Percentiles rank a stretch among this genome's conserved stretches.
Conservation (phyloP, 148 eudicot genomes). For the Rhododendron mucronatum region DNA sequence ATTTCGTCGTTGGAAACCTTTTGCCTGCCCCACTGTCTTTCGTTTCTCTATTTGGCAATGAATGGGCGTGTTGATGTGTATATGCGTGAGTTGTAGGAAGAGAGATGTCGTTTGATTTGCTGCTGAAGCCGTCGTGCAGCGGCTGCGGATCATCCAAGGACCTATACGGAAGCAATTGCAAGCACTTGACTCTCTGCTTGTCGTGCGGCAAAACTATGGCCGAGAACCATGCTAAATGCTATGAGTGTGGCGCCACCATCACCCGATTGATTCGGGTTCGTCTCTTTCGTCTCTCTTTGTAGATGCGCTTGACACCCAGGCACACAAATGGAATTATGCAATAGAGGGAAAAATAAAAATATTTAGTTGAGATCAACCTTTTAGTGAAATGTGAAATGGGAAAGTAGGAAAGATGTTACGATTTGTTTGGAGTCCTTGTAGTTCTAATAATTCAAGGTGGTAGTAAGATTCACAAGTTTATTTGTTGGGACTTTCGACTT, state of each 20-base stretch:
- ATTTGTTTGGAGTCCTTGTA: background rate
- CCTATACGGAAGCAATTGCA: constrained; percentile 84
- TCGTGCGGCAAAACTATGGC: constrained; percentile 76
- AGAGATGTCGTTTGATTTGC: constrained; percentile 64
- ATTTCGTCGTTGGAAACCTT: background rate
- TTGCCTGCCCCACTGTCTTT: background rate
- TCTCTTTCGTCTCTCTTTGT: background rate
- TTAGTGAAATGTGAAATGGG: background rate
- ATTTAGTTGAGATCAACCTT: background rate
- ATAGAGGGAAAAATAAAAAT: background rate
- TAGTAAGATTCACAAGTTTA: background rate
- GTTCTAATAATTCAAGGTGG: background rate
- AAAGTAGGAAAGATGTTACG: background rate
- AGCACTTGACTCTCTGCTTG: constrained; percentile 85
- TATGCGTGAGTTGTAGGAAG: background rate
- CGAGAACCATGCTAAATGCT: constrained; percentile 52
- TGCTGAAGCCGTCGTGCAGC: constrained; percentile 59
- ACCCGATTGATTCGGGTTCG: constrained; percentile 73
- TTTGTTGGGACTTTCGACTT: background rate
- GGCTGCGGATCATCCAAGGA: constrained; percentile 62
- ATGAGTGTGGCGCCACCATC: constrained; percentile 63
- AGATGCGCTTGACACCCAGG: background rate
- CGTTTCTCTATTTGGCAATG: background rate
- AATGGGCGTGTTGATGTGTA: background rate
- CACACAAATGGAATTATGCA: background rate